These are phyloP conservation scores for Tremella yokohamensis DNA, from an alignment of 768 basidiomycete species.

Conservation along the genomic window DNA sequence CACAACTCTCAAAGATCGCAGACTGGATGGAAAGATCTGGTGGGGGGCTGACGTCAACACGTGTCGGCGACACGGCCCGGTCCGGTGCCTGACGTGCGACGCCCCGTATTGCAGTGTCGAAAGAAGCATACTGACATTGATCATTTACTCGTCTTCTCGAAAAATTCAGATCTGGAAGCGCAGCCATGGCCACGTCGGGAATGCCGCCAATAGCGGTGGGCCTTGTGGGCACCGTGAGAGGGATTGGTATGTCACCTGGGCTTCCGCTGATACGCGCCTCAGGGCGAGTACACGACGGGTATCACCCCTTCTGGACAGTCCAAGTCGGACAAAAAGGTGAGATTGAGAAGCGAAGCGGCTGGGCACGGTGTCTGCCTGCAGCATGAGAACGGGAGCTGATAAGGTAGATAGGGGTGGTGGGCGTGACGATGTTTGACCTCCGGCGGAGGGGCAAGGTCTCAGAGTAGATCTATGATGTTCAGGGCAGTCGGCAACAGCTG, in stretches of 20 bases:
- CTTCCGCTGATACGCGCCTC: slow-evolving; percentile 35
- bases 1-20: no score
- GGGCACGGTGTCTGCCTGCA: no score
- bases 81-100: no score
- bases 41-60: no score
- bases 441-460: slow-evolving; percentile 72
- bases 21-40: no score
- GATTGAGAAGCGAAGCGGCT: slow-evolving; percentile 11
- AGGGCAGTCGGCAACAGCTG: neutral
- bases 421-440: slow-evolving; percentile 82
- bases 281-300: slow-evolving; percentile 92
- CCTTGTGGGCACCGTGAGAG: slow-evolving; percentile 45
- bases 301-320: slow-evolving; percentile 90
- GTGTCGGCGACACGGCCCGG: no score
- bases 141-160: no score
- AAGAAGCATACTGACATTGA: no score
- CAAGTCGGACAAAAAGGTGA: slow-evolving; percentile 88
- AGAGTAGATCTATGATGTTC: slow-evolving; percentile 13
- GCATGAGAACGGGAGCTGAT: neutral
- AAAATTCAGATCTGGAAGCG: no score
- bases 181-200: no score
- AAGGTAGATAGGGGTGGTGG: slow-evolving; percentile 67
- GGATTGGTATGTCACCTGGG: neutral
- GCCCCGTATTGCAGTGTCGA: no score
- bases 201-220: slow-evolving; percentile 43